phyloP scores from a whole-genome alignment of 1,284 basidiomycete species.

The Cutaneotrichosporon sp. region DNA sequence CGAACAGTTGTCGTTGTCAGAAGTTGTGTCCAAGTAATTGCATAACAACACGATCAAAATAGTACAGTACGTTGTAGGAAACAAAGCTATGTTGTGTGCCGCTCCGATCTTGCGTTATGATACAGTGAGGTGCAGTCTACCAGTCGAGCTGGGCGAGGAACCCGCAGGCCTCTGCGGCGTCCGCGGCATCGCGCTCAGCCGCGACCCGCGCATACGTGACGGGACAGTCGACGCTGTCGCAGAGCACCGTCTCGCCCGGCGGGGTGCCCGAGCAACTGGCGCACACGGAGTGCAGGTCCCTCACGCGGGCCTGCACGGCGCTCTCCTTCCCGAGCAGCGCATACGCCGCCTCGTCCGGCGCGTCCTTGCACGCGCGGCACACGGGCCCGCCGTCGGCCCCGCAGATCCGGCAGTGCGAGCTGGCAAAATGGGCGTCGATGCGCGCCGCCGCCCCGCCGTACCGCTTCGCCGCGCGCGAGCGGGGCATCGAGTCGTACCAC shows the following conservation, averaged over 20 bases:
- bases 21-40: background rate
- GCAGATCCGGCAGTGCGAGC: slow-evolving; percentile 16
- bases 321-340: slow-evolving; percentile 63
- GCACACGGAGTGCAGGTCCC: slow-evolving; percentile 68
- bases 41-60: background rate
- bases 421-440: slow-evolving; percentile 28
- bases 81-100: slow-evolving; percentile 1
- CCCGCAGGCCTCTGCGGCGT: slow-evolving; percentile 35
- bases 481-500: slow-evolving; percentile 90
- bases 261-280: slow-evolving; percentile 65
- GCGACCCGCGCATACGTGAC: slow-evolving; percentile 74
- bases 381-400: slow-evolving; percentile 42
- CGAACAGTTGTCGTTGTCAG: background rate
- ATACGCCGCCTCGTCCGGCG: slow-evolving; percentile 64
- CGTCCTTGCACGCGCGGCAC: slow-evolving; percentile 64
- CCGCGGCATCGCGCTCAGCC: slow-evolving; percentile 62
- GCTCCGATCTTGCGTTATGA: background rate
- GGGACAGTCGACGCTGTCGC: slow-evolving; percentile 80
- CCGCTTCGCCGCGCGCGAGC: slow-evolving; percentile 55
- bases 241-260: slow-evolving; percentile 64
- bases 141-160: slow-evolving; percentile 31
- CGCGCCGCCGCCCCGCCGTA: slow-evolving; percentile 10
- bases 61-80: slow-evolving; percentile 9
- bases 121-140: slow-evolving; percentile 1
- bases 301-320: slow-evolving; percentile 62